Evolutionary conservation across 2,329 filamentous ascomycete genomes (phyloP).

Genomic region (Arachnomyces sp.): DNA sequence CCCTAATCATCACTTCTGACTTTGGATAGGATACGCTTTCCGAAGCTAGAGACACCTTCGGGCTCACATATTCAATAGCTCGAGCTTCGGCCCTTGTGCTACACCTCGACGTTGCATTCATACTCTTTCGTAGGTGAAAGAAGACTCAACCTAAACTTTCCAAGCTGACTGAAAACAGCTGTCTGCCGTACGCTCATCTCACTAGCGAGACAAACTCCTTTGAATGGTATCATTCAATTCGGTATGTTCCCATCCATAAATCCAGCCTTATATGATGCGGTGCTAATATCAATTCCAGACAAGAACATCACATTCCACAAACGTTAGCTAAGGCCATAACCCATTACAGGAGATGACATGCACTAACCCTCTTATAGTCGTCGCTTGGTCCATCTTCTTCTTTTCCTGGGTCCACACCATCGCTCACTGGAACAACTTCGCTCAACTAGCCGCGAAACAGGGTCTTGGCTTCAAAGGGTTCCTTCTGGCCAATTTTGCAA

Average conservation of each 20-base stretch:
- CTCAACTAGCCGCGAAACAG: conserved; percentile 64
- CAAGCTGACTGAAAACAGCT: conserved; percentile 27
- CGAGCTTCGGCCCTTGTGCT: conserved; percentile 66
- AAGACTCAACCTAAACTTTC: conserved; percentile 1
- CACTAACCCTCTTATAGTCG: conserved; percentile 32
- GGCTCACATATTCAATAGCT: conserved; percentile 68
- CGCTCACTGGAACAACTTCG: conserved; percentile 82
- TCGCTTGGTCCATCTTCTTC: conserved; percentile 81
- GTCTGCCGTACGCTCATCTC: conserved; percentile 81
- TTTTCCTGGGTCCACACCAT: conserved; percentile 82
- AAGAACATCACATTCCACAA: conserved; percentile 88
- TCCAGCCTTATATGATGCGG: background rate
- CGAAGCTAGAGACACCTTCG: conserved; percentile 58
- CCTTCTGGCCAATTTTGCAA: conserved; percentile 66
- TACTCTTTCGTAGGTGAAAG: conserved; percentile 51
- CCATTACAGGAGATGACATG: too few relatives aligned
- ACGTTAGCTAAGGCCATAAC: conserved; percentile 23
- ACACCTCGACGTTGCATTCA: conserved; percentile 71
- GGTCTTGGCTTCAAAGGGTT: conserved; percentile 71
- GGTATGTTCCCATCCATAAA: conserved; percentile 11
- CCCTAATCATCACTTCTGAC: background rate
- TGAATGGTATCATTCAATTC: conserved; percentile 81
- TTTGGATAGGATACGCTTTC: conserved; percentile 54
- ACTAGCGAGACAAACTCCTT: conserved; percentile 66
- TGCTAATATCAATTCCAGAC: conserved; percentile 35